phyloP scores from a whole-genome alignment of 306 rosid species.

The Sechiopsis laciniata region DNA sequence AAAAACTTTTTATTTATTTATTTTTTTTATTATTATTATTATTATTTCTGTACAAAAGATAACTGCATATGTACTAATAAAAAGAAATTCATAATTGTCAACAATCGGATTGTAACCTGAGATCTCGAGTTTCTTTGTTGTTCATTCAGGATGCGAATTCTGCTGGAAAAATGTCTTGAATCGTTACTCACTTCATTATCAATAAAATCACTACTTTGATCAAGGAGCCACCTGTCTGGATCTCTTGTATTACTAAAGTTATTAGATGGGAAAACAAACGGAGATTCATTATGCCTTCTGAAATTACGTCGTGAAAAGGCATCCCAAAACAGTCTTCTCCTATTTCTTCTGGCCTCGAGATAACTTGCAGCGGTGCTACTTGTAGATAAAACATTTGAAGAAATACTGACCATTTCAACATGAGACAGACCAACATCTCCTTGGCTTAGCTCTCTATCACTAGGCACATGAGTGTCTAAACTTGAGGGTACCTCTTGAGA shows the following conservation, averaged over 20 bases:
- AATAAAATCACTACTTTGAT: slow-evolving; percentile 62
- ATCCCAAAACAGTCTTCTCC: slow-evolving; percentile 85
- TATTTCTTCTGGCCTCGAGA: slow-evolving; percentile 63
- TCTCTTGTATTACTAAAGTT: slow-evolving; percentile 56
- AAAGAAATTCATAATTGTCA: not conserved
- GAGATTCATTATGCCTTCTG: slow-evolving; percentile 74
- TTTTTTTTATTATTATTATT: no score
- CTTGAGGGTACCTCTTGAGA: slow-evolving; percentile 56
- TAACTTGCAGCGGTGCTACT: slow-evolving; percentile 45
- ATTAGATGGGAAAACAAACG: slow-evolving; percentile 56
- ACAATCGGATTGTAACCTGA: slow-evolving; percentile 45
- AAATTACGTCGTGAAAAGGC: slow-evolving; percentile 81
- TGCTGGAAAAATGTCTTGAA: slow-evolving; percentile 50
- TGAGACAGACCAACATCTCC: slow-evolving; percentile 60
- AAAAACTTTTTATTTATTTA: not conserved
- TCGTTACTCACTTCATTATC: slow-evolving; percentile 51
- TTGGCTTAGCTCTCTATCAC: slow-evolving; percentile 57
- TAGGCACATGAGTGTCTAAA: slow-evolving; percentile 66
- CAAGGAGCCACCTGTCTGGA: slow-evolving; percentile 79
- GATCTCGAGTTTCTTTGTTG: slow-evolving; percentile 67
- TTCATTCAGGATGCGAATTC: slow-evolving; percentile 61
- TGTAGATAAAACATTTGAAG: slow-evolving; percentile 52
- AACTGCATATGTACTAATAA: not conserved
- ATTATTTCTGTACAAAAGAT: not conserved
- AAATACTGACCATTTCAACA: slow-evolving; percentile 56